Conservation (phyloP, 108 stramenopile genomes). For the Nitzschia sp. region DNA sequence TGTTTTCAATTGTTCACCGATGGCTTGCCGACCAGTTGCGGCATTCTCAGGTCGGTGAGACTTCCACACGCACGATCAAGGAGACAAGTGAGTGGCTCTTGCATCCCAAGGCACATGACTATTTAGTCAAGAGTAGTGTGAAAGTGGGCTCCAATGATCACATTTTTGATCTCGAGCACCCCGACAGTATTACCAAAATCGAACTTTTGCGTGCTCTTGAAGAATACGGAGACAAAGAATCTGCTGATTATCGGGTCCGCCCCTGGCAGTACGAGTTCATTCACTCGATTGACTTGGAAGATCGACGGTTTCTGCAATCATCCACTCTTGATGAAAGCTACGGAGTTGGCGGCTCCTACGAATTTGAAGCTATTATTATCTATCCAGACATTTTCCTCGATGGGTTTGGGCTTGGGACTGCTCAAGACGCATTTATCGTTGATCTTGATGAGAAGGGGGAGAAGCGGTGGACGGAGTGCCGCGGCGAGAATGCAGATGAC, state of each 20-base stretch:
- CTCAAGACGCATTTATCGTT: conserved; percentile 19
- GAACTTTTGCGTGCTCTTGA: conserved; percentile 57
- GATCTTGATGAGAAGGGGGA: conserved; percentile 5
- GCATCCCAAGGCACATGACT: conserved; percentile 57
- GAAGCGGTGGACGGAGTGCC: conserved; percentile 41
- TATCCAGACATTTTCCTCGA: conserved; percentile 43
- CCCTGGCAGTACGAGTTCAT: conserved; percentile 10
- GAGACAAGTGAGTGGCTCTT: conserved; percentile 27
- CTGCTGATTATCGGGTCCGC: neutral
- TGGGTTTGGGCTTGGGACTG: conserved; percentile 25
- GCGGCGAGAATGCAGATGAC: conserved; percentile 10
- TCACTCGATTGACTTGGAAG: conserved; percentile 36
- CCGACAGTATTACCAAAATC: conserved; percentile 23
- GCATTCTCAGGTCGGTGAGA: conserved; percentile 1
- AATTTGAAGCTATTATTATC: conserved; percentile 22
- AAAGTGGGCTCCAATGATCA: conserved; percentile 26
- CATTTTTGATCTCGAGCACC: conserved; percentile 46
- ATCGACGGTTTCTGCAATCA: conserved; percentile 18
- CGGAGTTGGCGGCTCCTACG: conserved; percentile 10
- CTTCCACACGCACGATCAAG: conserved; percentile 24
- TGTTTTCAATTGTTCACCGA: conserved; percentile 52
- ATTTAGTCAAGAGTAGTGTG: conserved; percentile 39
- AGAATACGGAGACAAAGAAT: conserved; percentile 26
- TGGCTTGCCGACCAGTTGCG: conserved; percentile 15
- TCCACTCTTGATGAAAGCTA: neutral